A percentile compares a stretch with the other conserved stretches of the same genome.
Conservation (phyloP, 352 stramenopile genomes). For the Halophytophthora batemanensis region DNA sequence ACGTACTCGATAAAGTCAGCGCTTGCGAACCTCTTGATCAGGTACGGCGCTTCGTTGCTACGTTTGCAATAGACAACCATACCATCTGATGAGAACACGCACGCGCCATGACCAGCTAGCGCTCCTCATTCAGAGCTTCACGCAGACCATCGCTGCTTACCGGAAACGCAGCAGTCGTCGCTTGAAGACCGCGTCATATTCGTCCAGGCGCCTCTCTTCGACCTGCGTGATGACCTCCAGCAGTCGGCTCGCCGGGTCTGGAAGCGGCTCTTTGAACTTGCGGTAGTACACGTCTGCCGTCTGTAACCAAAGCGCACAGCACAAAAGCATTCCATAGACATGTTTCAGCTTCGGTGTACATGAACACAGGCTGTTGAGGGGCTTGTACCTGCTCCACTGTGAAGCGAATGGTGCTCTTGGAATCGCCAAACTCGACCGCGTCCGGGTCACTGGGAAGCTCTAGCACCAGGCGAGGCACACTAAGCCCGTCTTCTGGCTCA, state of each 20-base stretch:
- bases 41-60: slow-evolving; percentile 67
- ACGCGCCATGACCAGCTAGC: background rate
- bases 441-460: slow-evolving; percentile 34
- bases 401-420: slow-evolving; percentile 43
- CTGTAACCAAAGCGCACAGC: slow-evolving; percentile 14
- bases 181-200: slow-evolving; percentile 60
- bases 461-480: slow-evolving; percentile 35
- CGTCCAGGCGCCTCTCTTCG: slow-evolving; percentile 47
- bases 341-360: no score
- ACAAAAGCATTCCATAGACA: background rate
- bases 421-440: slow-evolving; percentile 49
- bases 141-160: slow-evolving; percentile 11
- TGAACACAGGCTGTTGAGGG: background rate
- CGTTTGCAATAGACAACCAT: background rate
- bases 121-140: background rate
- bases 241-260: slow-evolving; percentile 53
- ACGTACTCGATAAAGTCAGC: slow-evolving; percentile 73
- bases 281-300: slow-evolving; percentile 71
- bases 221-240: slow-evolving; percentile 38
- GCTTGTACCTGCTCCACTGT: slow-evolving; percentile 54
- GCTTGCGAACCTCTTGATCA: slow-evolving; percentile 78
- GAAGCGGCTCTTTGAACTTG: slow-evolving; percentile 77
- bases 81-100: no score
- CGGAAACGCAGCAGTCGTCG: slow-evolving; percentile 56
- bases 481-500: slow-evolving; percentile 17